A percentile compares a stretch with the other conserved stretches of the same genome.
Evolutionary conservation across 2,329 filamentous ascomycete genomes (phyloP).

Genomic region (Polytolypa hystricis): DNA sequence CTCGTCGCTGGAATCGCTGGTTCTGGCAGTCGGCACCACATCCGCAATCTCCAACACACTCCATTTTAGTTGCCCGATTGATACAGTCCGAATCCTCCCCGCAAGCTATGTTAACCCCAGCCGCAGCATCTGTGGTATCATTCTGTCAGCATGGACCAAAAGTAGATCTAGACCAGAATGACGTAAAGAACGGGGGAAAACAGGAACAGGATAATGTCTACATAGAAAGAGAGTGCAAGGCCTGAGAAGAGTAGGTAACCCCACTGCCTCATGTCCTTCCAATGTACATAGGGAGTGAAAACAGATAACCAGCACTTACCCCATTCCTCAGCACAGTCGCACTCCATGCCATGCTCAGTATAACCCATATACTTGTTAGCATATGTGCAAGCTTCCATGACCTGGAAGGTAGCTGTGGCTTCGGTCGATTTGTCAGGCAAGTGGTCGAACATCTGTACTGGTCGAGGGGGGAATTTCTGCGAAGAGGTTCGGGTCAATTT

Average conservation of each 20-base stretch:
- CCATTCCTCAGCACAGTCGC: conserved; percentile 91
- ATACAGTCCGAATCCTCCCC: conserved; percentile 97
- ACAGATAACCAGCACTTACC: conserved; percentile 50
- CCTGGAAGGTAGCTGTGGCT: conserved; percentile 63
- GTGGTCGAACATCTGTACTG: conserved; percentile 58
- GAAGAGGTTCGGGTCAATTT: conserved; percentile 65
- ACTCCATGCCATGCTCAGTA: conserved; percentile 87
- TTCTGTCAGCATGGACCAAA: conserved; percentile 23
- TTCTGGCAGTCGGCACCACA: conserved; percentile 86
- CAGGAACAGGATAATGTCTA: no score
- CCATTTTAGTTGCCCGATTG: conserved; percentile 96
- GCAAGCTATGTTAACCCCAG: conserved; percentile 64
- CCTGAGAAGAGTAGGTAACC: no score
- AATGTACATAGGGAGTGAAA: conserved; percentile 1
- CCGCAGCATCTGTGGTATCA: conserved; percentile 39
- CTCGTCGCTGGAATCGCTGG: conserved; percentile 80
- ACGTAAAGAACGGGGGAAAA: no score
- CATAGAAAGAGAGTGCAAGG: neutral
- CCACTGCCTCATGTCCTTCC: no score
- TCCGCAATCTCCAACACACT: conserved; percentile 78
- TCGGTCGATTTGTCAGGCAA: conserved; percentile 68
- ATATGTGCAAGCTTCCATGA: conserved; percentile 79
- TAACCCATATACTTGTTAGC: conserved; percentile 83
- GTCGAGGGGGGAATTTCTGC: conserved; percentile 54
- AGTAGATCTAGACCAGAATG: neutral